phyloP scores from a whole-genome alignment of 2,329 filamentous ascomycete species.

The Neobulgaria alba region DNA sequence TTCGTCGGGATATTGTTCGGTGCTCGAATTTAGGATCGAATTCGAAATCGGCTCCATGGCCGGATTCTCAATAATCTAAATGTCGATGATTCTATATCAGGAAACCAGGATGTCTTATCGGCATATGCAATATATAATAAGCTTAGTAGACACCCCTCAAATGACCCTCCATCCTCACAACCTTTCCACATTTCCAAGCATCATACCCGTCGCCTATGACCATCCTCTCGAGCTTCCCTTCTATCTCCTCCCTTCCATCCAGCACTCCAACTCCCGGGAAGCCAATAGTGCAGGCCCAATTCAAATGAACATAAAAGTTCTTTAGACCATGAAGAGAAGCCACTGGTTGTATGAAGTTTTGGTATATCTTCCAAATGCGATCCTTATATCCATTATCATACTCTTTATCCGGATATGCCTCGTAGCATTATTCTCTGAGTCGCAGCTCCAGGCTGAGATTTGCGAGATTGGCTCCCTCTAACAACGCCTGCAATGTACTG shows the following conservation, averaged over 20 bases:
- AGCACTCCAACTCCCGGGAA: constrained; percentile 3
- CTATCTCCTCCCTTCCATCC: constrained; percentile 4
- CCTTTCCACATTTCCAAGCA: constrained; percentile 8
- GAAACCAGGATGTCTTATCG: no score
- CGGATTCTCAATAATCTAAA: no score
- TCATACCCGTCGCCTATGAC: constrained; percentile 6
- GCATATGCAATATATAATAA: constrained; percentile 2
- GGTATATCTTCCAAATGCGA: constrained; percentile 1
- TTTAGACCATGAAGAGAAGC: constrained; percentile 1
- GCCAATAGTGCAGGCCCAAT: constrained; percentile 3
- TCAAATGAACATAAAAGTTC: constrained; percentile 6
- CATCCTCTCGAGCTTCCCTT: constrained; percentile 7
- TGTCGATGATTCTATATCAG: no score
- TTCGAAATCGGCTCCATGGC: no score
- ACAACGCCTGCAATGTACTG: constrained; percentile 2
- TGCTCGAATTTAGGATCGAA: no score
- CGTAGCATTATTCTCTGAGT: constrained; percentile 3
- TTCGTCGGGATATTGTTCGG: no score
- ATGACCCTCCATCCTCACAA: constrained; percentile 6
- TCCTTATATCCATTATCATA: background rate
- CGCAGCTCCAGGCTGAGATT: constrained; percentile 5
- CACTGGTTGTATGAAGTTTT: background rate
- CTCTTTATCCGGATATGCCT: background rate
- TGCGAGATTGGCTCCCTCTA: constrained; percentile 3
- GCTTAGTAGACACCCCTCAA: constrained; percentile 6